Base-by-base conservation (phyloP, 2,329 filamentous ascomycete genomes). In the Verticillium albo-atrum region DNA sequence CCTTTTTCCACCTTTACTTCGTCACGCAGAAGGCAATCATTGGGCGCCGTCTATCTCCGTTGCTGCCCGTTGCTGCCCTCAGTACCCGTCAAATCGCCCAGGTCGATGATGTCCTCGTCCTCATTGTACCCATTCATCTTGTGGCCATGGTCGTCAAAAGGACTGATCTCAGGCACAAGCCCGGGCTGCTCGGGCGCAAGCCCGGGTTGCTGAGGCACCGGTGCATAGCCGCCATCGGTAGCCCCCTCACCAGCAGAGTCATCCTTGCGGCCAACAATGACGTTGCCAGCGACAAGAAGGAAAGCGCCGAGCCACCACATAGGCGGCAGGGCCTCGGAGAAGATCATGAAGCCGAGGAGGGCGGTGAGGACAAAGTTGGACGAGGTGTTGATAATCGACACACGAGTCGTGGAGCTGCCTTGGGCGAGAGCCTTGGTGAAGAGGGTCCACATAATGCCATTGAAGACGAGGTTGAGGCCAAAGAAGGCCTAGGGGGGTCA, bases 291-390 rank as follows among this genome's bases (percentile, higher is more conserved):
- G 1, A 93, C 87, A 10, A 94, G 77, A 67, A 93, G 74, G 4
- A 83, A 77, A 0, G 90, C 90, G 14, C 90, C 90, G 5, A 86
- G 74, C 86, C 89, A 93, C 90, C 90, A 94, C 47, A 92, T 75
- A 10, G 84, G 85, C 0, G 90, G 89, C 28, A 94, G 75, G 1
- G 79, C 74, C 75, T 94, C 90, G 25, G 83, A 80, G 72, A 94
- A 94, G 65, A 94, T 85, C 60, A 84, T 72, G 55, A 84, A 78
- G 27, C 90, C 89, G 23, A 93, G 77, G 6, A 93, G 64, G 7
- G 90, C 90, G 0, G 90, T 93, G 62, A 92, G 74, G 74, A 94
- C 82, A 72, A 94, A 94, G 75, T 94, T 94, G 59, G 89, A 82
- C 15, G 89, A 91, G 3, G 90, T 93, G 73, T 94, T 94, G 72